These are phyloP conservation scores for Emmonsiellopsis sp. DNA, from an alignment of 2,329 filamentous ascomycete species.

Conservation along the genomic window DNA sequence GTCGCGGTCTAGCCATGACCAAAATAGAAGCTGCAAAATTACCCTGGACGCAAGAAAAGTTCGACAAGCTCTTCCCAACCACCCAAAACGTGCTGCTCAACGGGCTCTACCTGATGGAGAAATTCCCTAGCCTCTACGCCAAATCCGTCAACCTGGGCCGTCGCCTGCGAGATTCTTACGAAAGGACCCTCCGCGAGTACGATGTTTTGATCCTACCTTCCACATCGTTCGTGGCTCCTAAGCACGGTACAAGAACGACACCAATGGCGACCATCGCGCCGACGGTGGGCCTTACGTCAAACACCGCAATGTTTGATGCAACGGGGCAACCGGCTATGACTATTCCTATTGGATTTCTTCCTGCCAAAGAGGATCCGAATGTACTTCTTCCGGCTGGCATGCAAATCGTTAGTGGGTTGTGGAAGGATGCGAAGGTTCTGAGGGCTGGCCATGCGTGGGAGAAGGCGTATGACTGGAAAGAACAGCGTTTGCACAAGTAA, in stretches of 20 bases:
- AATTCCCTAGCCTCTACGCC: conserved; percentile 29
- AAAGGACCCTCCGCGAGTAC: conserved; percentile 28
- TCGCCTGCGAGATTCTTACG: conserved; percentile 30
- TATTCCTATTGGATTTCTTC: background rate
- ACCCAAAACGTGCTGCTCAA: conserved; percentile 37
- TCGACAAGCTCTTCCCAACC: conserved; percentile 36
- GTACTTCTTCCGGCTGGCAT: background rate
- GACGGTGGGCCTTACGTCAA: background rate
- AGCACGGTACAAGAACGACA: background rate
- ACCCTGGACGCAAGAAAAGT: conserved; percentile 39
- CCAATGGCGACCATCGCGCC: background rate
- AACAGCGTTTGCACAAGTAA: background rate
- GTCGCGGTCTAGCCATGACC: conserved; percentile 40
- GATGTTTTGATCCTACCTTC: conserved; percentile 35
- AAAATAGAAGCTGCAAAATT: conserved; percentile 43
- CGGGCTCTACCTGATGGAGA: conserved; percentile 31
- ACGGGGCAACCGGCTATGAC: background rate
- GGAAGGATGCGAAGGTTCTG: background rate
- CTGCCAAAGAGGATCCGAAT: background rate
- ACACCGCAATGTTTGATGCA: background rate
- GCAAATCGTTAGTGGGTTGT: background rate
- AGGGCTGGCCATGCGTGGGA: background rate
- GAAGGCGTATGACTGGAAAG: background rate
- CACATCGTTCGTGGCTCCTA: conserved; percentile 7
- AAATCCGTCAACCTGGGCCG: conserved; percentile 34